Evolutionary conservation across 192 early-diverging fungal genomes (phyloP), one percentile per base, ranked within the genome.

Genomic region (Coemansia sp.): DNA sequence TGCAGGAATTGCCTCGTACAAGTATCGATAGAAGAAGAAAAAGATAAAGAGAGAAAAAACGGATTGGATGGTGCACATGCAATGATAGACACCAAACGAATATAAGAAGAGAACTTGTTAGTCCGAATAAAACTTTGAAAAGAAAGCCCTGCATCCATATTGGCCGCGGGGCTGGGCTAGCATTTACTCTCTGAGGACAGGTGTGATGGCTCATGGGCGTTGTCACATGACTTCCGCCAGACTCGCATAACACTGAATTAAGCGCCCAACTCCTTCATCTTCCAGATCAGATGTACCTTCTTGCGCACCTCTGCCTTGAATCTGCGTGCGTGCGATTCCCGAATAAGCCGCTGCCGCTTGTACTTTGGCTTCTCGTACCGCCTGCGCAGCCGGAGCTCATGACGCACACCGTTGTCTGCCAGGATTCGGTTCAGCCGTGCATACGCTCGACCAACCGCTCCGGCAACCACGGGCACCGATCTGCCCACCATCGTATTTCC

Each of bases 311-410:
- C 79, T 17, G 80, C 83, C 57, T 78, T 84, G 73, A 89, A 89
- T 31, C 78, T 55, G 40, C 82, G 81, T 19, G 76, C 76, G 60
- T 86, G 75, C 15, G 74, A 68, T 63, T 88, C 81, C 53, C 67
- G 78, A 23, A 58, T 81, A 51, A 85, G 51, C 46, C 88, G 74
- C 81, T 84, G 25, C 25, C 64, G 79, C 72, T 81, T 85, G 25
- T 85, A 77, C 50, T 75, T 87, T 1, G 88, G 88, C 68, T 89
- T 89, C 65, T 89, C 88, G 71, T 89, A 89, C 58, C 84, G 72
- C 46, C 66, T 68, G 50, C 84, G 85, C 56, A 77, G 66, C 12
- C 57, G 55, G 14, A 87, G 72, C 64, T 89, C 87, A 52, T 73
- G 66, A n/a, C 86, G 81, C 23, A 86, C 68, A 46, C 82, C 78